These are phyloP conservation scores for Monosporascus sp. DNA, from an alignment of 2,329 filamentous ascomycete species.

Conservation along the genomic window DNA sequence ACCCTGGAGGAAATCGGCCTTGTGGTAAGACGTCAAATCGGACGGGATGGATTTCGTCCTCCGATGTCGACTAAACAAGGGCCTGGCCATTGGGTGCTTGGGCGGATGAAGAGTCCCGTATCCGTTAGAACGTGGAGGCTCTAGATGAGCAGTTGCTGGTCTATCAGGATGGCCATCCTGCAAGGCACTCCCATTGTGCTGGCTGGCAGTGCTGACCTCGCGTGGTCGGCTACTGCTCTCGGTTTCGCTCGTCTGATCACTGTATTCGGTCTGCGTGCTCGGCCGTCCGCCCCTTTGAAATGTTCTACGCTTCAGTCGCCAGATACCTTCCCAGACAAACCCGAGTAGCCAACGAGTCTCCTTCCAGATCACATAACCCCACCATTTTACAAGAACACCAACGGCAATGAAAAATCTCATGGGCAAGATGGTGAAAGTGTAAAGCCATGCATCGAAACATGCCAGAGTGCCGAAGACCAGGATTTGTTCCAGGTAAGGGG, in stretches of 20 bases:
- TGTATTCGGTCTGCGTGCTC: slow-evolving; percentile 18
- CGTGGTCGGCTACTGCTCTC: slow-evolving; percentile 34
- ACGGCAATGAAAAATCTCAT: slow-evolving; percentile 81
- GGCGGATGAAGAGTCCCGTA: slow-evolving; percentile 25
- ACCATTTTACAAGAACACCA: slow-evolving; percentile 72
- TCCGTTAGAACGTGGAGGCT: slow-evolving; percentile 15
- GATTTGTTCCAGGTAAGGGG: slow-evolving; percentile 75
- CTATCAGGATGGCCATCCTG: slow-evolving; percentile 17
- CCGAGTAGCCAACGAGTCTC: slow-evolving; percentile 67
- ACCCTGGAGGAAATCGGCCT: slow-evolving; percentile 91
- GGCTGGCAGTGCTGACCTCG: slow-evolving; percentile 9
- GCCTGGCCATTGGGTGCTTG: slow-evolving; percentile 26
- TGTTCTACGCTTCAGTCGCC: slow-evolving; percentile 68
- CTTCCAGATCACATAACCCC: slow-evolving; percentile 64
- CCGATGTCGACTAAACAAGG: slow-evolving; percentile 53
- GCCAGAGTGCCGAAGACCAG: slow-evolving; percentile 85
- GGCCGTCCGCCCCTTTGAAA: slow-evolving; percentile 37
- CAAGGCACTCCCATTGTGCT: slow-evolving; percentile 13
- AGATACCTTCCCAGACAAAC: slow-evolving; percentile 76
- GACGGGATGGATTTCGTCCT: slow-evolving; percentile 83
- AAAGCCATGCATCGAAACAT: slow-evolving; percentile 93
- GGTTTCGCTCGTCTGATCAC: slow-evolving; percentile 26
- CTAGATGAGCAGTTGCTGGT: slow-evolving; percentile 9
- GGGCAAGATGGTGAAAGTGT: slow-evolving; percentile 92
- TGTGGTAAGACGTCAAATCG: slow-evolving; percentile 78